phyloP scores from a whole-genome alignment of 1,139 yeast species.

The Zygosaccharomyces pseudobailii region DNA sequence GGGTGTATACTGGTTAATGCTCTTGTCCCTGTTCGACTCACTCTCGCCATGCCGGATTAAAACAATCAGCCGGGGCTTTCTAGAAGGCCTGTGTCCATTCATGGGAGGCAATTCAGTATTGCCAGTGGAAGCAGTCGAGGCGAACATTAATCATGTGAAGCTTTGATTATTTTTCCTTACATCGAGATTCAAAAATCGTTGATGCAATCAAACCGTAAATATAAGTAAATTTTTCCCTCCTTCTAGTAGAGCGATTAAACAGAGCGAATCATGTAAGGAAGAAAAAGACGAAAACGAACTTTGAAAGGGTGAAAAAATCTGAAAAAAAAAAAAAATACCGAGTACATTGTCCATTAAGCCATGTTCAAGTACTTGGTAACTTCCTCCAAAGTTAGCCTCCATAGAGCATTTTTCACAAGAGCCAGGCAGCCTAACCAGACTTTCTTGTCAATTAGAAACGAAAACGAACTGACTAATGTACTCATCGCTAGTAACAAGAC shows the following conservation, averaged over 20 bases:
- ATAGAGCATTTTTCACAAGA: neutral
- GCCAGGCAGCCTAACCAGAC: conserved; percentile 23
- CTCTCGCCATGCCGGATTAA: conserved; percentile 88
- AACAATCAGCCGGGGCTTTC: conserved; percentile 51
- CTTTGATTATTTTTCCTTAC: neutral
- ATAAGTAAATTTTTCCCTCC: neutral
- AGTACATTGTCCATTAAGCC: neutral
- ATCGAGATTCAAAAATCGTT: neutral
- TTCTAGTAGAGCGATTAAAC: neutral
- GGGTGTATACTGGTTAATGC: conserved; percentile 68
- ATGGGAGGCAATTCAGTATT: neutral
- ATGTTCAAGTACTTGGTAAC: neutral
- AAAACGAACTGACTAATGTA: conserved; percentile 52
- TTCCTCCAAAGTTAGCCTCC: neutral
- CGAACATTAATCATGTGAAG: neutral
- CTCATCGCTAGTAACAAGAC: conserved; percentile 45
- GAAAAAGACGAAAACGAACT: neutral
- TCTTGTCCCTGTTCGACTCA: conserved; percentile 79
- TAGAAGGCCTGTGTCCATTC: neutral
- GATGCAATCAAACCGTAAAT: neutral
- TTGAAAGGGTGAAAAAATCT: too few relatives aligned
- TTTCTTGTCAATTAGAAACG: conserved; percentile 43
- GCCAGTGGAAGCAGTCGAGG: neutral
- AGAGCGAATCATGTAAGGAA: neutral
- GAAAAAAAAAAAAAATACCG: neutral